Conservation (phyloP, 495 filamentous ascomycete species). For the Darksidea phi region DNA sequence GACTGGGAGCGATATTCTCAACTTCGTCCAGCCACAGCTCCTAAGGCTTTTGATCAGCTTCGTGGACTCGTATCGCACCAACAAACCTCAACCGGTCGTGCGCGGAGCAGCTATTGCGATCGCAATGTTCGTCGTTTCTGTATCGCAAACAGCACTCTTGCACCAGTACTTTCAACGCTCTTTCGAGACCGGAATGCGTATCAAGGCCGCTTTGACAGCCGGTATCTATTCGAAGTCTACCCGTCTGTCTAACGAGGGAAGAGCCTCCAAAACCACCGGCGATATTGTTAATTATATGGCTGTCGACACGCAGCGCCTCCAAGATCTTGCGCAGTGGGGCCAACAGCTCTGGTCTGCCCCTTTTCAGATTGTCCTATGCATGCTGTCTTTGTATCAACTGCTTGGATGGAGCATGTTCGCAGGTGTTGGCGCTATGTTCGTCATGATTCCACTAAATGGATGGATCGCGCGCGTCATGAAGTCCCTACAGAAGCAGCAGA, state of each 20-base stretch:
- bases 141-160: constrained; percentile 74
- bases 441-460: constrained; percentile 97
- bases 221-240: constrained; percentile 91
- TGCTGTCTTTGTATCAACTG: constrained; percentile 91
- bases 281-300: constrained; percentile 99
- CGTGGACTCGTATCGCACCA: constrained; percentile 70
- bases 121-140: constrained; percentile 86
- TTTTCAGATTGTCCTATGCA: constrained; percentile 92
- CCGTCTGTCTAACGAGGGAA: constrained; percentile 87
- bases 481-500: constrained; percentile 87
- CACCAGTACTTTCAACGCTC: constrained; percentile 97
- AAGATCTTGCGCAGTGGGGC: constrained; percentile 93
- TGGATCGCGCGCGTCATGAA: constrained; percentile 92
- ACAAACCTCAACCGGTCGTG: constrained; percentile 68
- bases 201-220: constrained; percentile 84
- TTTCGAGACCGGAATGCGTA: constrained; percentile 94
- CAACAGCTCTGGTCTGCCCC: constrained; percentile 95
- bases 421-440: constrained; percentile 92
- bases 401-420: constrained; percentile 93
- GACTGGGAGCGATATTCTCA: constrained; percentile 73
- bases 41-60: constrained; percentile 82
- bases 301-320: constrained; percentile 90
- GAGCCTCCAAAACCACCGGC: constrained; percentile 86
- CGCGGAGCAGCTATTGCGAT: constrained; percentile 85
- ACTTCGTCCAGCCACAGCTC: constrained; percentile 90